A percentile compares a stretch with the other conserved stretches of the same genome.
Evolutionary conservation across 139 green algal genomes (phyloP).

Genomic region (Limnomonas spitsbergensis): DNA sequence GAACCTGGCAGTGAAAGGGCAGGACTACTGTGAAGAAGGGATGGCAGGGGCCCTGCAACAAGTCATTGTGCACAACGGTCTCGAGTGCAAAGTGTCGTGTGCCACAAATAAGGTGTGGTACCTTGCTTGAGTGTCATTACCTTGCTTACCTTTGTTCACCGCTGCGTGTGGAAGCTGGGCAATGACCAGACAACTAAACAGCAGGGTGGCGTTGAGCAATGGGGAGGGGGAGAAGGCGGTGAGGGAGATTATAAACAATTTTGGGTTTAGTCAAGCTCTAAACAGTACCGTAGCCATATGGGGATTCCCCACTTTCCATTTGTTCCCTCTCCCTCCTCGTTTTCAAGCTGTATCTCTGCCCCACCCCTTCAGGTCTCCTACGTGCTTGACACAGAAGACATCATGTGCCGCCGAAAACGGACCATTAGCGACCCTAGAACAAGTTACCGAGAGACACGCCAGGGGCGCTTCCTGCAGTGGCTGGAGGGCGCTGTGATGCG

Average conservation of each 20-base stretch:
- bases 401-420: constrained; percentile 53
- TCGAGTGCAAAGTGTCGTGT: constrained; percentile 93
- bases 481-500: not conserved
- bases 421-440: not conserved
- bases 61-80: constrained; percentile 70
- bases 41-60: constrained; percentile 15
- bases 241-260: too few relatives aligned
- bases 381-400: constrained; percentile 93
- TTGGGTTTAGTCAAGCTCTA: too few relatives aligned
- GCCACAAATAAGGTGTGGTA: constrained; percentile 59
- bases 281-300: too few relatives aligned
- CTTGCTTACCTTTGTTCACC: too few relatives aligned
- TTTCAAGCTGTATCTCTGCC: too few relatives aligned
- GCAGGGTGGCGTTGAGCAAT: too few relatives aligned
- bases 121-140: not conserved
- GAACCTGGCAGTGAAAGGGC: not conserved
- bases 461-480: not conserved
- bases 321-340: too few relatives aligned
- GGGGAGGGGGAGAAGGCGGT: too few relatives aligned
- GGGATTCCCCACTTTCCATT: too few relatives aligned
- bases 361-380: constrained; percentile 68
- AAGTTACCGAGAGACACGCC: not conserved
- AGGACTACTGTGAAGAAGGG: not conserved
- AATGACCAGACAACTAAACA: too few relatives aligned
- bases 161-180: too few relatives aligned